Evolutionary conservation across 768 basidiomycete species (phyloP), one percentile per base, ranked within the genome.

Genomic region (Filobasidium floriforme): DNA sequence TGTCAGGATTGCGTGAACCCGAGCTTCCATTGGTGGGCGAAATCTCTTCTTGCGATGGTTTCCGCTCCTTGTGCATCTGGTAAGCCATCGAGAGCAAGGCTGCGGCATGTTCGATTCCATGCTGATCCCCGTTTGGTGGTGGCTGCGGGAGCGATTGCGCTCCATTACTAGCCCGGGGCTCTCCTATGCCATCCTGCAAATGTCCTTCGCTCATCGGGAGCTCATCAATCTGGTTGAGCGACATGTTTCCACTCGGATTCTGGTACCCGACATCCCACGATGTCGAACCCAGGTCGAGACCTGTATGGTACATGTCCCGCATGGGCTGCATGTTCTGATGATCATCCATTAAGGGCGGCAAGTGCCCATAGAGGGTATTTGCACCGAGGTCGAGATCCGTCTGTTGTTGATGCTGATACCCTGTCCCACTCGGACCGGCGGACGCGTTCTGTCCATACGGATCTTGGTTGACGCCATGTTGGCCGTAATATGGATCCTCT

Each of bases 81-180:
- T 78, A 78, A 0, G 77, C 77, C 75, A 78, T 77, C 1, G 73
- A 73, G 19, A 78, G 63, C 7, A 78, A 67, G 14, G 73, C 73
- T 14, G 76, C 74, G 19, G 77, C 77, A 46, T 78, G 75, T 63
- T 78, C 77, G 6, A 78, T 72, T 28, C 76, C 72, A 37, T 74
- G 69, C 40, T 49, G 46, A 49, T 49, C 46, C 18, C 46, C 46
- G 22, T 12, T 2, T 12, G 46, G 14, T 6, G 2, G 46, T 6
- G 46, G 46, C 46, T 37, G 32, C 32, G 32, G 32, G 32, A 37
- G 32, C 32, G 32, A 37, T 3, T 37, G 32, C 32, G 32, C 9
- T 3, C 32, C 32, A 37, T 37, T 37, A 37, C 32, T 9, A 37
- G 9, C 32, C 32, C 32, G 32, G 32, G 32, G 4, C 9, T 37